Base-by-base conservation (phyloP, 1,284 basidiomycete genomes). In the Vanrija sp. region DNA sequence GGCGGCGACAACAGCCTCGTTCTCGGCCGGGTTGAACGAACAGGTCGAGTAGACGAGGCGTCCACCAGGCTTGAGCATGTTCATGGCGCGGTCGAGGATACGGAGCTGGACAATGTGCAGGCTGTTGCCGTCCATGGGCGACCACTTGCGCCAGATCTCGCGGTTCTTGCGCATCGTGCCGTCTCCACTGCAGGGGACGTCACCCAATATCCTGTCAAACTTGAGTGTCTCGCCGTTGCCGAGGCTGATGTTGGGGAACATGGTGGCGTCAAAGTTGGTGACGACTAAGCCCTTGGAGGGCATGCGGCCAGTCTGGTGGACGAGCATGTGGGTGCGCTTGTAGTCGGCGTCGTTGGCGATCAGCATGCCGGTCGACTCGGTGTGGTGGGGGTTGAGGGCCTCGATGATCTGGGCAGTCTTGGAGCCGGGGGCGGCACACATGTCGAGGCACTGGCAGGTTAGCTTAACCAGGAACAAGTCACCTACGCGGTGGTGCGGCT, bases 381-480 rank as follows among this genome's bases (percentile, higher is more conserved):
- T 68, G 59, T 74, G 64, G 52, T 76, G 69, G 14, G 74, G 75
- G 65, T 76, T 77, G 49, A 77, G 67, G 10, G 75, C 73, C 62
- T 77, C 75, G 58, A 75, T 74, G 61, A 75, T 76, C 61, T 77
- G 73, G 12, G 74, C 69, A 9, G 74, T 74, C 67, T 99, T 98
- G 29, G 92, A 96, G 15, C 96, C 96, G 1, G 96, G 96, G 1
- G 96, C 95, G n/a, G 96, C 96, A 72, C 95, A 99, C 89, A 97
- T 92, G 77, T 99, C 95, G 65, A 98, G 85, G 39, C 92, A 90
- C 87, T 91, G 59, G 12, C 23, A 38, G 12, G 5, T 50, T 26
- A 63, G 55, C n/a, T n/a, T n/a, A n/a, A n/a, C n/a, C n/a, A n/a
- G n/a, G n/a, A n/a, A n/a, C n/a, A n/a, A n/a, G n/a, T 91, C 19